Base-by-base conservation (phyloP, 805 yeast genomes). In the Helenozyma baotianmanensis region DNA sequence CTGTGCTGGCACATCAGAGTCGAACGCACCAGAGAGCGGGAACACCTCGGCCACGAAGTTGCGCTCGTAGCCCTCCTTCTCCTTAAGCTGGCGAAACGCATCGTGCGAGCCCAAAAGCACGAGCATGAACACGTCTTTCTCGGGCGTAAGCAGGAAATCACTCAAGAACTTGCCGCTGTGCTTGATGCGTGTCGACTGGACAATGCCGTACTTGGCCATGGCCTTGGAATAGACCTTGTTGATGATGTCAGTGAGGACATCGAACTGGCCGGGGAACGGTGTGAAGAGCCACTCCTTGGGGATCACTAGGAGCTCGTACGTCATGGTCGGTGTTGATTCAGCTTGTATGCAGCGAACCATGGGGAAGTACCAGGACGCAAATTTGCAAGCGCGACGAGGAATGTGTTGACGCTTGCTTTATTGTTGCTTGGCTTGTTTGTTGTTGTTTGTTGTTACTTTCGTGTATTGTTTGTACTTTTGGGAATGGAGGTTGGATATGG, bases 191-290 rank as follows among this genome's bases (percentile, higher is more conserved):
- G 64, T 54, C 0, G 71, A 54, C 11, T 43, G 39, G 13, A 77
- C 62, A 6, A 72, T 47, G 1, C 62, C 58, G 43, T 56, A 77
- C 40, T 62, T 63, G 49, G 39, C 62, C 35, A 70, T 54, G 8
- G 73, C 70, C 38, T 68, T 71, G 39, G 68, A 57, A 49, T 76
- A 77, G 1, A 76, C 76, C 34, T 62, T 58, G 47, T 77, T 77
- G 36, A 77, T 51, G n/a, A 70, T 35, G 6, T 48, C 36, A 5
- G 47, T 39, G 45, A 41, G 48, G 36, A 34, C 40, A 31, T 30
- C 33, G 29, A 38, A 43, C 14, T 35, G 39, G 4, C 17, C 30
- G 14, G 40, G 35, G n/a, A 18, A 18, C 2, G 23, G 35, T 3
- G 25, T 4, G 13, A 39, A 31, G 17, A 54, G 27, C 62, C 62